Evolutionary conservation across 1,284 basidiomycete species (phyloP), one percentile per base, ranked within the genome.

Genomic region (Papiliotrema terrestris): DNA sequence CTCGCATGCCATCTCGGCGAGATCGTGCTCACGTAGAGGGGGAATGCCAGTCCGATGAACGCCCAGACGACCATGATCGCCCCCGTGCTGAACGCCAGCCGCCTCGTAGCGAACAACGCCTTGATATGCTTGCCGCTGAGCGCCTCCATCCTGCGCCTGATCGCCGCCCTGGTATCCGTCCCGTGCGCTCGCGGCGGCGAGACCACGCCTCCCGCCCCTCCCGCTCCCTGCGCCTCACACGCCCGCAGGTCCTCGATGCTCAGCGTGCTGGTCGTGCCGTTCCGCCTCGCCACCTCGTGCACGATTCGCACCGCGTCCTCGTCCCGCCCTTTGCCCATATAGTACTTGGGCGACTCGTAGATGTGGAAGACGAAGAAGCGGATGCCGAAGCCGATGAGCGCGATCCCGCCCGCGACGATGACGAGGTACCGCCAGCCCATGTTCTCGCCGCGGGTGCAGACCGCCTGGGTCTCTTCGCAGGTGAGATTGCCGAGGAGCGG

Each of bases 1-100:
- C 14, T 20, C n/a, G 36, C 11, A n/a, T 36, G n/a, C n/a, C n/a
- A n/a, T n/a, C n/a, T n/a, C n/a, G n/a, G n/a, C n/a, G n/a, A n/a
- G n/a, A n/a, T n/a, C n/a, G n/a, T 8, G 55, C 64, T 56, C 49
- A 64, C 62, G 44, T 62, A 64, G 1, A 86, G 74, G 0, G 84
- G 84, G 63, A 82, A 86, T 2, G 83, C 83, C 2, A 85, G 78
- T n/a, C 84, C 83, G 53, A 86, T 82, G 45, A 83, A 72, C 14
- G 80, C 82, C 83, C 84, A 86, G 32, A 84, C 77, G 3, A 79
- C 43, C 57, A 84, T 83, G 51, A 82, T 82, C 37, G 84, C 59
- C 0, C 72, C 63, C 2, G 82, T 84, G 60, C 83, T 83, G 55
- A 79, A 69, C 1, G 79, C 80, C 56, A 86, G 76, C 48, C 77